phyloP scores from a whole-genome alignment of 345 rosid species.

The Angophora floribunda region DNA sequence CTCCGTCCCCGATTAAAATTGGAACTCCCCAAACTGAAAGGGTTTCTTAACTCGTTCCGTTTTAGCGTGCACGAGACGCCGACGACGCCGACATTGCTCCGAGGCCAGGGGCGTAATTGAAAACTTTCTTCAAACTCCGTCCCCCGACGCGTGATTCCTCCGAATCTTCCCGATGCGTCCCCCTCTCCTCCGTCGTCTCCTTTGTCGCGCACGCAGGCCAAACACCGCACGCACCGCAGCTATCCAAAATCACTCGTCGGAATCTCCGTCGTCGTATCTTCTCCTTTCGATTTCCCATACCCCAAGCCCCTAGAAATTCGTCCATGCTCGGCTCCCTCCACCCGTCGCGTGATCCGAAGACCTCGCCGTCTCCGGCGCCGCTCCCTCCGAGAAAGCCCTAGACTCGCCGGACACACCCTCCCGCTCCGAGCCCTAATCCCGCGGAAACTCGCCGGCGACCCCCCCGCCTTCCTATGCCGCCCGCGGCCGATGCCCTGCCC shows the following conservation, averaged over 20 bases:
- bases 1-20: background rate
- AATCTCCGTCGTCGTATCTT: background rate
- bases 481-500: slow-evolving; percentile 5
- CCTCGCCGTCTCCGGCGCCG: background rate
- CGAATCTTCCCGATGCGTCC: background rate
- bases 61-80: background rate
- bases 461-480: background rate
- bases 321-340: background rate
- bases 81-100: too few species aligned
- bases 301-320: background rate
- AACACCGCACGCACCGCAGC: background rate
- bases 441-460: background rate
- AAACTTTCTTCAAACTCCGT: background rate
- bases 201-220: background rate
- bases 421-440: background rate
- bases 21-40: background rate
- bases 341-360: background rate
- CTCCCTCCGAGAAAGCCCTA: background rate
- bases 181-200: background rate
- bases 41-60: background rate
- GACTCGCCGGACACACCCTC: background rate
- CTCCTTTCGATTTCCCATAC: background rate
- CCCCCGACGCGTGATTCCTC: background rate
- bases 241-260: background rate
- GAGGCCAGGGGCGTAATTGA: background rate